phyloP scores from a whole-genome alignment of 768 basidiomycete species.

The Lentinula raphanica region DNA sequence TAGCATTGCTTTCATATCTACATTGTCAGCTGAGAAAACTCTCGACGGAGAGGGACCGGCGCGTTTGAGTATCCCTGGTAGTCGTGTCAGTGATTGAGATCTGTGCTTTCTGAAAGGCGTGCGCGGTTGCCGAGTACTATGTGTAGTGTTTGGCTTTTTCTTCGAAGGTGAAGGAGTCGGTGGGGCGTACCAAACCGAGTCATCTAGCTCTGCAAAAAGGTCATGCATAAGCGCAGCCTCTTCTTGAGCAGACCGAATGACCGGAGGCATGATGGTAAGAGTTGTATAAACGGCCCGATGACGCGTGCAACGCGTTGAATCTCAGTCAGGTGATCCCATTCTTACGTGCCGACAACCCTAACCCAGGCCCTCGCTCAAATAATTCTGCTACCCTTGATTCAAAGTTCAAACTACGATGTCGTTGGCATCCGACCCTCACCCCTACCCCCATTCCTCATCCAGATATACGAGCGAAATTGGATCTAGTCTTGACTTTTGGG shows the following conservation, averaged over 20 bases:
- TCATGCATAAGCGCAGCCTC: constrained; percentile 57
- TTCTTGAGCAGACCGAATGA: constrained; percentile 31
- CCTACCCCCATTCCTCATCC: no score
- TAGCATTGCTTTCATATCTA: constrained; percentile 46
- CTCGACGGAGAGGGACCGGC: constrained; percentile 17
- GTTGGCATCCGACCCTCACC: no score
- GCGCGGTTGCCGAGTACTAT: constrained; percentile 12
- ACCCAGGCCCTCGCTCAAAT: no score
- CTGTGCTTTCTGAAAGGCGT: constrained; percentile 15
- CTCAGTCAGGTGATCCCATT: background rate
- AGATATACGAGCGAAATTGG: background rate
- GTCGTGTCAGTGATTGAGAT: constrained; percentile 1
- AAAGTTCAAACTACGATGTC: no score
- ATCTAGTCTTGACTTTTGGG: background rate
- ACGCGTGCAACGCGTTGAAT: background rate
- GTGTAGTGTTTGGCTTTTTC: constrained; percentile 10
- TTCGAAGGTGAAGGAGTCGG: constrained; percentile 33
- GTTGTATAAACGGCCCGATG: background rate
- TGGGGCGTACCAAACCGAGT: constrained; percentile 37
- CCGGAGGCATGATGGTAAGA: constrained; percentile 28
- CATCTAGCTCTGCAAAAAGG: constrained; percentile 50
- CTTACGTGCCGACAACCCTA: no score
- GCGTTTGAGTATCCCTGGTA: constrained; percentile 3
- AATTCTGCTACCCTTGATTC: no score
- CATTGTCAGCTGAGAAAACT: constrained; percentile 23